Percentiles rank a stretch among this genome's conserved stretches.
These are phyloP conservation scores for Podospora sp. DNA, from an alignment of 495 filamentous ascomycete genomes.

Conservation along the genomic window DNA sequence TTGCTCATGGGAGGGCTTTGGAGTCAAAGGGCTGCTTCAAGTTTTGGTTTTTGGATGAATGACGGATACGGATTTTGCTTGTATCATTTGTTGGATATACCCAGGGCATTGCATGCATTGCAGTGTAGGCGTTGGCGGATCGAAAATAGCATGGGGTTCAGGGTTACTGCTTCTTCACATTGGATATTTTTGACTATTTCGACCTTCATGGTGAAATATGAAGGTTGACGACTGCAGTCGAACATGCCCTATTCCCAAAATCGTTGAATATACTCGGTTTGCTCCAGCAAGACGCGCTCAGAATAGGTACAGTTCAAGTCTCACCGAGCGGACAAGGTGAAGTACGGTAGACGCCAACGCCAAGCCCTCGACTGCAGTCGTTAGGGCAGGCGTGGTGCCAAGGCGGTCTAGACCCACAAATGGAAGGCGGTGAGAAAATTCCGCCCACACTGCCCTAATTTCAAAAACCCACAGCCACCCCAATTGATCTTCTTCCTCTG, in stretches of 20 bases:
- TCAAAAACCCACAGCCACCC: constrained; percentile 24
- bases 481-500: constrained; percentile 22
- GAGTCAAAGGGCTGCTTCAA: neutral
- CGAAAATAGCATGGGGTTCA: constrained; percentile 14
- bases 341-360: neutral
- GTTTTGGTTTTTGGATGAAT: constrained; percentile 8
- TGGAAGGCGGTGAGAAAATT: constrained; percentile 28
- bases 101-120: constrained; percentile 20
- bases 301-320: too few relatives aligned
- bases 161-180: neutral
- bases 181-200: constrained; percentile 1
- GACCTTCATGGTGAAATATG: neutral
- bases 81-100: constrained; percentile 21
- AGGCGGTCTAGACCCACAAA: constrained; percentile 4
- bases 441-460: constrained; percentile 26
- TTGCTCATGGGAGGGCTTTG: neutral
- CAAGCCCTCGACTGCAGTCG: neutral
- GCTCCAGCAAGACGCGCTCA: too few relatives aligned
- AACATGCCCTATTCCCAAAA: neutral
- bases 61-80: constrained; percentile 1
- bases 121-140: constrained; percentile 16
- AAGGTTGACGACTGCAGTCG: too few relatives aligned
- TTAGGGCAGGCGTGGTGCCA: neutral
- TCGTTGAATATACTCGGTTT: too few relatives aligned
- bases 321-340: too few relatives aligned